phyloP scores from a whole-genome alignment of 116 monocot species.

The Zostera marina region DNA sequence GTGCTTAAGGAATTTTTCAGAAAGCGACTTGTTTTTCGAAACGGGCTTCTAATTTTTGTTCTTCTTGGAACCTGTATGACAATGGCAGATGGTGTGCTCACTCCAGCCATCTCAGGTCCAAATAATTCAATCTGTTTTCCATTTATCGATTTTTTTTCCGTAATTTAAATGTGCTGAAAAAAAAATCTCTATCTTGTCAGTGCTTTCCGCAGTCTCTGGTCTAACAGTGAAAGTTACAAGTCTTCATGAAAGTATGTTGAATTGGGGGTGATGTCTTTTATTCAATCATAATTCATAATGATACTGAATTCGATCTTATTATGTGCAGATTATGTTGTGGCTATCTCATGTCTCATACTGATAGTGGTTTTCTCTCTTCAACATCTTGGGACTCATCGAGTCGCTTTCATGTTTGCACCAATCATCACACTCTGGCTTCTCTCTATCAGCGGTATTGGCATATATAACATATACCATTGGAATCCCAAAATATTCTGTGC shows the following conservation, averaged over 20 bases:
- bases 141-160: background rate
- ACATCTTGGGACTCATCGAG: conserved; percentile 55
- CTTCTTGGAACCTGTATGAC: conserved; percentile 69
- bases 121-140: background rate
- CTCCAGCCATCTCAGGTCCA: conserved; percentile 68
- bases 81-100: conserved; percentile 61
- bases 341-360: conserved; percentile 55
- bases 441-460: conserved; percentile 47
- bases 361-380: conserved; percentile 71
- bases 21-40: conserved; percentile 30
- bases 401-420: conserved; percentile 75
- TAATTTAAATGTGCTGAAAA: conserved; percentile 5
- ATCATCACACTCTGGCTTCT: conserved; percentile 68
- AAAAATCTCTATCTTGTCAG: conserved; percentile 23
- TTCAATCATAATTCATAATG: background rate
- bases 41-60: conserved; percentile 40
- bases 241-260: conserved; percentile 66
- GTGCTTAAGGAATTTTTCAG: conserved; percentile 39
- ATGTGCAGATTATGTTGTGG: conserved; percentile 45
- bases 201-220: conserved; percentile 70
- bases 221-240: conserved; percentile 38
- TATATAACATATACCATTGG: conserved; percentile 67
- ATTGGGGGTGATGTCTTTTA: too few relatives aligned
- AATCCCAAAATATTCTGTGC: conserved; percentile 38
- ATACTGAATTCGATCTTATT: too few relatives aligned